Conservation (phyloP, 2,329 filamentous ascomycete genomes). For the Xylariaceae sp. region DNA sequence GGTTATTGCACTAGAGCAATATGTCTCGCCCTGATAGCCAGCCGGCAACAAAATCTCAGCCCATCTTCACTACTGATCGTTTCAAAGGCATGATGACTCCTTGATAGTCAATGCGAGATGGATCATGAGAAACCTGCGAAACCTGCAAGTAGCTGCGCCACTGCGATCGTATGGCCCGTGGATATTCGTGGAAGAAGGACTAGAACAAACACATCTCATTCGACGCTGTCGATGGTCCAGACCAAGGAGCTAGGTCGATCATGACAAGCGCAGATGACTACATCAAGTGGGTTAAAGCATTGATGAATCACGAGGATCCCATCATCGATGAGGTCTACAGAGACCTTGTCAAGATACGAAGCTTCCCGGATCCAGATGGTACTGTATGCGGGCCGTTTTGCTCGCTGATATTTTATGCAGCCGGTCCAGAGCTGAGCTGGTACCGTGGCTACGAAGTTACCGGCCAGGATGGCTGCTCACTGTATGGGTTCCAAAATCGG, state of each 20-base stretch:
- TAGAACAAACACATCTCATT: constrained; percentile 8
- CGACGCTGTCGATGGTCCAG: constrained; percentile 7
- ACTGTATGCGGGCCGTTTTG: constrained; percentile 6
- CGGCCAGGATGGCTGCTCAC: constrained; percentile 21
- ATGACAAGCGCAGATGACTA: constrained; percentile 26
- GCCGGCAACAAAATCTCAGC: too few species aligned
- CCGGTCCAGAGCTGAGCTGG: constrained; percentile 21
- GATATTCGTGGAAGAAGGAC: constrained; percentile 16
- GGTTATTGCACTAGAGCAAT: background rate
- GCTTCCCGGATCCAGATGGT: constrained; percentile 5
- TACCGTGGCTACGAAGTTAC: constrained; percentile 23
- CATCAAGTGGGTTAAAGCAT: constrained; percentile 23
- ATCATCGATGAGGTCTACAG: constrained; percentile 25
- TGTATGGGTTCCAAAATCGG: constrained; percentile 19
- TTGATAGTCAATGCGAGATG: constrained; percentile 20
- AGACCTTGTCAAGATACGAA: constrained; percentile 19
- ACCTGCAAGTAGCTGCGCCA: constrained; percentile 17
- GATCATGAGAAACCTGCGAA: constrained; percentile 23
- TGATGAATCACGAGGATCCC: constrained; percentile 16
- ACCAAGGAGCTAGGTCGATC: constrained; percentile 25
- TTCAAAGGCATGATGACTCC: constrained; percentile 21
- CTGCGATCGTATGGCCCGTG: constrained; percentile 19
- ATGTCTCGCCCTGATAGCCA: background rate
- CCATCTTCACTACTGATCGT: too few species aligned
- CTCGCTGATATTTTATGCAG: constrained; percentile 18